Percentiles rank a stretch among this genome's conserved stretches.
Conservation (phyloP, 768 basidiomycete species). For the Suillus weaverae region DNA sequence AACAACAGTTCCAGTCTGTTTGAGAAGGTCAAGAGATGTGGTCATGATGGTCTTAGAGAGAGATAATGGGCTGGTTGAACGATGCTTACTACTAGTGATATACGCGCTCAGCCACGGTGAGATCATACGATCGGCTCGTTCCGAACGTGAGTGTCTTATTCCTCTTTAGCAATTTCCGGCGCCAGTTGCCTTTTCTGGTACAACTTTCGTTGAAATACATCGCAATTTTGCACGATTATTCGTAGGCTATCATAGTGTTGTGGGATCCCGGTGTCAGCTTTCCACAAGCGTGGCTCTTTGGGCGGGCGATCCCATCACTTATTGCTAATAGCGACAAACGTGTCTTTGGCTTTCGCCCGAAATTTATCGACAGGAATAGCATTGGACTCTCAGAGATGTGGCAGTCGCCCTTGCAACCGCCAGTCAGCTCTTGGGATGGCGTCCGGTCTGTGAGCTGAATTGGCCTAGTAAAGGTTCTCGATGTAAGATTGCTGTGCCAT, state of each 20-base stretch:
- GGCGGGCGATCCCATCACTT: constrained; percentile 5
- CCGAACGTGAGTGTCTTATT: constrained; percentile 1
- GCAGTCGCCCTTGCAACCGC: constrained; percentile 9
- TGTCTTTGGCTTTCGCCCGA: constrained; percentile 9
- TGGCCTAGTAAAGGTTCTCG: neutral
- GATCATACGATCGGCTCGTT: constrained; percentile 8
- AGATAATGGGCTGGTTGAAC: neutral
- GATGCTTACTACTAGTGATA: constrained; percentile 18
- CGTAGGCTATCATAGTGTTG: neutral
- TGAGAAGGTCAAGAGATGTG: constrained; percentile 80
- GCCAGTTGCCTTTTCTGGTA: neutral
- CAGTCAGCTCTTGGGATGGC: constrained; percentile 4
- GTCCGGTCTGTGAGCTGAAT: constrained; percentile 4
- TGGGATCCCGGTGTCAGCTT: constrained; percentile 11
- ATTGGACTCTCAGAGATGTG: constrained; percentile 11
- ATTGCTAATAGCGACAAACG: constrained; percentile 14
- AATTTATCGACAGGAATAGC: constrained; percentile 16
- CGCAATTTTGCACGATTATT: constrained; percentile 5
- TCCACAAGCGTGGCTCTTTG: constrained; percentile 21
- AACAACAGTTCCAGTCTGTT: constrained; percentile 92
- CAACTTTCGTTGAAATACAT: neutral
- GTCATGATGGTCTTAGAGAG: constrained; percentile 54
- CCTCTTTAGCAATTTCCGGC: neutral
- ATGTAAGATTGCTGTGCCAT: neutral
- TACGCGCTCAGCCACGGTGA: constrained; percentile 6